Conservation (phyloP, 768 basidiomycete species). For the Lactarius akahatsu region DNA sequence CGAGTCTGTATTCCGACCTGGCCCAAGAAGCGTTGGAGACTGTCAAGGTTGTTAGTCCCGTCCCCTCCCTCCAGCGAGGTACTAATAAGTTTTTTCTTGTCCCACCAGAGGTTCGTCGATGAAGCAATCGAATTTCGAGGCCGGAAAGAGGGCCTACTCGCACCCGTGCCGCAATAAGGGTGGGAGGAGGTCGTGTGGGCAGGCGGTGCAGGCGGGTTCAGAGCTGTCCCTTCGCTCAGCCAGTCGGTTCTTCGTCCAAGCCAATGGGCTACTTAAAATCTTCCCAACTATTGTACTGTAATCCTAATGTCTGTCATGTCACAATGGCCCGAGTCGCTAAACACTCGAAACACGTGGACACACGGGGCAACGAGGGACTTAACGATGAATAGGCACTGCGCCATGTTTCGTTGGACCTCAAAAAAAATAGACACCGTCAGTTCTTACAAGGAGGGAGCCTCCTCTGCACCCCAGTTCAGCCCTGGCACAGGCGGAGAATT, state of each 20-base stretch:
- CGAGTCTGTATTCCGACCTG: slow-evolving; percentile 1
- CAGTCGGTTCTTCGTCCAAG: not conserved
- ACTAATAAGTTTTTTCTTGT: not conserved
- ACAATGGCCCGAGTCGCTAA: not conserved
- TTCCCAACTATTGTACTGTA: not conserved
- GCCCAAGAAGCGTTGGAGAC: slow-evolving; percentile 6
- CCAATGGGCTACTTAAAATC: not conserved
- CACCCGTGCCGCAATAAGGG: not conserved
- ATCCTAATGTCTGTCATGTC: not conserved
- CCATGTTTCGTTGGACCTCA: not conserved
- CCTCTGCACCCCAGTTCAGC: not conserved
- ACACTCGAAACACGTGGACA: not conserved
- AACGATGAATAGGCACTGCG: not conserved
- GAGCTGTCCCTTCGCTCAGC: not conserved
- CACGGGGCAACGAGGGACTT: no score
- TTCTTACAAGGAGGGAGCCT: not conserved
- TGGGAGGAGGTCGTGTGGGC: not conserved
- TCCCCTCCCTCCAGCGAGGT: not conserved
- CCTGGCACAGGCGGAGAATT: not conserved
- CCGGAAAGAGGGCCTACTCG: not conserved
- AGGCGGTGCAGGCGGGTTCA: not conserved
- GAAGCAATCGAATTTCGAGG: slow-evolving; percentile 7
- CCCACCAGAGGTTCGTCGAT: slow-evolving; percentile 1
- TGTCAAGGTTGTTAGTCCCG: slow-evolving; percentile 5
- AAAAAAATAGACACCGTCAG: not conserved